A percentile compares a stretch with the other conserved stretches of the same genome.
phyloP scores from a whole-genome alignment of 345 rosid genomes.

The Ricinus communis region DNA sequence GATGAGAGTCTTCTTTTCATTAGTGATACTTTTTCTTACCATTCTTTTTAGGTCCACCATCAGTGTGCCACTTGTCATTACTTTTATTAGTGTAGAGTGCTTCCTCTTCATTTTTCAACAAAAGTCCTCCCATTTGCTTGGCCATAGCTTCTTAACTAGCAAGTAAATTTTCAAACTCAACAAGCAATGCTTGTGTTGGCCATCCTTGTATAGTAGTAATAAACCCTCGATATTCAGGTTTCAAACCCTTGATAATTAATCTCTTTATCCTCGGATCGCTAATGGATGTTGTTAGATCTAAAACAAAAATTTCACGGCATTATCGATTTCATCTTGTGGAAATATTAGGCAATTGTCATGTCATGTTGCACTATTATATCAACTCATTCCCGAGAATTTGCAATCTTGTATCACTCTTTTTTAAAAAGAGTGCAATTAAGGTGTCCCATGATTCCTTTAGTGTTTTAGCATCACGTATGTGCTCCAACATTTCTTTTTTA shows the following conservation, averaged over 20 bases:
- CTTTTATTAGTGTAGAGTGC: too few relatives aligned
- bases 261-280: slow-evolving; percentile 1
- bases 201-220: not conserved
- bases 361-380: not conserved
- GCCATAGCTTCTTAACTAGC: too few relatives aligned
- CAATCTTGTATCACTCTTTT: not conserved
- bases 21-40: not conserved
- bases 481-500: not conserved
- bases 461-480: not conserved
- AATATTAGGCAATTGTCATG: not conserved
- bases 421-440: not conserved
- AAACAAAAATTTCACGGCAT: not conserved
- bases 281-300: not conserved
- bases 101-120: not conserved
- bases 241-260: not conserved
- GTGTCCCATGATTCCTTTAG: not conserved
- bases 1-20: not conserved
- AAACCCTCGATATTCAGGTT: not conserved
- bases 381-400: not conserved
- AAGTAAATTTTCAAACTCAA: not conserved
- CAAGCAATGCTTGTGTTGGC: not conserved
- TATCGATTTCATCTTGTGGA: not conserved
- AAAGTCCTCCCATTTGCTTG: not conserved
- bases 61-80: not conserved
- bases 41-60: not conserved